Evolutionary conservation across 805 yeast species (phyloP).

Genomic region (Lachancea waltii): DNA sequence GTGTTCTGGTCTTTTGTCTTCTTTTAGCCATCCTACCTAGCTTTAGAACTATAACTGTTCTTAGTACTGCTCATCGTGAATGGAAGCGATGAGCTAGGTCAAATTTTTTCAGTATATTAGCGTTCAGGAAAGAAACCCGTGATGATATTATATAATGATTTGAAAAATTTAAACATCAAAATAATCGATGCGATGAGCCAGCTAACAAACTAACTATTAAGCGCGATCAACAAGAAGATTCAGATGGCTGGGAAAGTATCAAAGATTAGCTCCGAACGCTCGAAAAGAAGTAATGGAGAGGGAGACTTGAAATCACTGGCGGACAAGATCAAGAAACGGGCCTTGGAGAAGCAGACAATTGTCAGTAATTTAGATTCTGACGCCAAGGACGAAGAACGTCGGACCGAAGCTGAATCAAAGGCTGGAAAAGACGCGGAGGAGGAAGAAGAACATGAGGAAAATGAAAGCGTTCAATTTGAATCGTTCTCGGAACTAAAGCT

Average conservation of each 20-base stretch:
- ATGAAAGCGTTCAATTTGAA: constrained; percentile 24
- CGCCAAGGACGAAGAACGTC: constrained; percentile 16
- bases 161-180: neutral
- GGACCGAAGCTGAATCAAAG: constrained; percentile 8
- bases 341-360: constrained; percentile 30
- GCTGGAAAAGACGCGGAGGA: constrained; percentile 6
- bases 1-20: constrained; percentile 81
- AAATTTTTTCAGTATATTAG: neutral
- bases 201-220: no score
- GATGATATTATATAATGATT: neutral
- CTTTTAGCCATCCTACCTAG: constrained; percentile 42
- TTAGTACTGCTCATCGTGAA: neutral
- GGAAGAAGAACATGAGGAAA: constrained; percentile 9
- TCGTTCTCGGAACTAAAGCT: constrained; percentile 54
- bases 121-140: no score
- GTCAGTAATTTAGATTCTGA: constrained; percentile 17
- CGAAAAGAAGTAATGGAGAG: constrained; percentile 11
- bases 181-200: constrained; percentile 18
- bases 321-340: constrained; percentile 45
- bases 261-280: constrained; percentile 5
- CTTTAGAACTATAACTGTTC: neutral
- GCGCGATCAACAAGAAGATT: neutral
- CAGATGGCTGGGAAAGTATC: constrained; percentile 8
- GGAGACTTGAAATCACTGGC: constrained; percentile 42
- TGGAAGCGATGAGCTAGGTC: constrained; percentile 5